phyloP scores from a whole-genome alignment of 2,329 filamentous ascomycete genomes.

The Aspergillus sp. region DNA sequence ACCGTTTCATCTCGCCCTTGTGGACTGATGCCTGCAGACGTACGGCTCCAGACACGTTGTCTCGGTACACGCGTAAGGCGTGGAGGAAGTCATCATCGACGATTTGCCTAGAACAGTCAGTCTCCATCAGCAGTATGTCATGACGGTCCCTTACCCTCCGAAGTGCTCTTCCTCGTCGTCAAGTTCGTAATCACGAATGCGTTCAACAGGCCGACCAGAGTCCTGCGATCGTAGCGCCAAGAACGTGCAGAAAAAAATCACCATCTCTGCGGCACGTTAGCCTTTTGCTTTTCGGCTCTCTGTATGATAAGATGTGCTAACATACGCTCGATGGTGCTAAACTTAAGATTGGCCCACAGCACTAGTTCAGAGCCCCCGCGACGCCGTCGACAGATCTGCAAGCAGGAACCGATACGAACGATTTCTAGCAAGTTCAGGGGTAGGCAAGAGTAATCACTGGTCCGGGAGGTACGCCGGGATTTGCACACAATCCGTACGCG shows the following conservation, averaged over 20 bases:
- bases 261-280: slow-evolving; percentile 48
- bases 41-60: slow-evolving; percentile 54
- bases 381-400: slow-evolving; percentile 43
- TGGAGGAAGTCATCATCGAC: slow-evolving; percentile 55
- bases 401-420: slow-evolving; percentile 38
- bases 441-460: slow-evolving; percentile 52
- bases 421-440: slow-evolving; percentile 52
- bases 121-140: background rate
- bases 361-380: slow-evolving; percentile 44
- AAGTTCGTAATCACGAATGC: slow-evolving; percentile 54
- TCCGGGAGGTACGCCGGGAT: slow-evolving; percentile 42
- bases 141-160: slow-evolving; percentile 45
- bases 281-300: background rate
- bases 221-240: slow-evolving; percentile 62
- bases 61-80: slow-evolving; percentile 57
- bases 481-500: slow-evolving; percentile 58
- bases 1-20: slow-evolving; percentile 55
- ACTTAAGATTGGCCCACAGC: slow-evolving; percentile 58
- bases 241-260: slow-evolving; percentile 59
- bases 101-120: slow-evolving; percentile 48
- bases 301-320: background rate
- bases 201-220: slow-evolving; percentile 39
- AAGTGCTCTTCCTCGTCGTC: slow-evolving; percentile 51
- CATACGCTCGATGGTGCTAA: slow-evolving; percentile 53
- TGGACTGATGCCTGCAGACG: slow-evolving; percentile 60